Conservation (phyloP, 306 rosid genomes). For the Alnus glutinosa region DNA sequence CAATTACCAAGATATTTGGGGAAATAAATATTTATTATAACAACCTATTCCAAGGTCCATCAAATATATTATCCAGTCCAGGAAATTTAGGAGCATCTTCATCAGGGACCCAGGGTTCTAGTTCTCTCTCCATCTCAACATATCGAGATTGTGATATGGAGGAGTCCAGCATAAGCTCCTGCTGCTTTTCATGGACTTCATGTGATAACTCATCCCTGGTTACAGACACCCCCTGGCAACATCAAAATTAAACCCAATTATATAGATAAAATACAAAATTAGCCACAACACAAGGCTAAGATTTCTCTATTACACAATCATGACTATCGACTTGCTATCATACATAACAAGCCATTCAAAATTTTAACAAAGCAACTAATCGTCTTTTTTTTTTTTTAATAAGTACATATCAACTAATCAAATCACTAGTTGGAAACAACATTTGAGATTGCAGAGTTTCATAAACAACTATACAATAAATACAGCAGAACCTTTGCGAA, state of each 20-base stretch:
- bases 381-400: too few species aligned
- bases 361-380: conserved; percentile 3
- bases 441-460: conserved; percentile 10
- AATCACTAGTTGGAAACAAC: neutral
- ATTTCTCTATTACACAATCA: conserved; percentile 1
- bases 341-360: conserved; percentile 9
- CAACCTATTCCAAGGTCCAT: conserved; percentile 83
- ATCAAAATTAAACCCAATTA: conserved; percentile 29
- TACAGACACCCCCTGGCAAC: conserved; percentile 70
- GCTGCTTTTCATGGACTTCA: conserved; percentile 59
- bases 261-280: conserved; percentile 25
- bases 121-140: conserved; percentile 72
- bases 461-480: conserved; percentile 23
- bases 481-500: conserved; percentile 69
- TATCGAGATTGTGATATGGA: conserved; percentile 75
- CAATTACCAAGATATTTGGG: conserved; percentile 29
- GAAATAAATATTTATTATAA: conserved; percentile 37
- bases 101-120: conserved; percentile 92
- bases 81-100: conserved; percentile 76
- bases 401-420: neutral
- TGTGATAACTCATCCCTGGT: conserved; percentile 51
- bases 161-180: conserved; percentile 83
- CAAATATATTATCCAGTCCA: conserved; percentile 83
- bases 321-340: conserved; percentile 10
- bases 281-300: conserved; percentile 11